Percentiles rank a stretch among this genome's conserved stretches.
These are phyloP conservation scores for Apiospora koreana DNA, from an alignment of 2,329 filamentous ascomycete species.

Conservation along the genomic window DNA sequence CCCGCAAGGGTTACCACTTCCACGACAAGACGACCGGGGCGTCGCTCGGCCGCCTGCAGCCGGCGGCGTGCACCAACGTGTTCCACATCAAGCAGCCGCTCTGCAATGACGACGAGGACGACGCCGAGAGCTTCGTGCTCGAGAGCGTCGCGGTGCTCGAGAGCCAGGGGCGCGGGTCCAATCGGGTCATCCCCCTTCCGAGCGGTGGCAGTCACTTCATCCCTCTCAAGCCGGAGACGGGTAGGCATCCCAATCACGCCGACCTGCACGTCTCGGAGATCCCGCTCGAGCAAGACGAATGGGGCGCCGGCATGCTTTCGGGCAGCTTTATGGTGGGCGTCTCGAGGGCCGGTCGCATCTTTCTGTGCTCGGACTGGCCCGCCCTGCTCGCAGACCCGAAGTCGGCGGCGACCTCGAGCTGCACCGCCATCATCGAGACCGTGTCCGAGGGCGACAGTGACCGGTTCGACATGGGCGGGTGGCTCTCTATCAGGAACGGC, in stretches of 20 bases:
- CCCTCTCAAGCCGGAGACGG: constrained; percentile 28
- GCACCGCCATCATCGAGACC: constrained; percentile 41
- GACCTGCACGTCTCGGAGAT: constrained; percentile 22
- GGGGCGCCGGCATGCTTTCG: constrained; percentile 46
- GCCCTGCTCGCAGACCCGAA: constrained; percentile 31
- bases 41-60: constrained; percentile 39
- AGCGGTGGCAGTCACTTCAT: constrained; percentile 22
- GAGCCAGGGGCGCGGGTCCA: not conserved
- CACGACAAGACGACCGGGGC: constrained; percentile 40
- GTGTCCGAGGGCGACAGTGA: constrained; percentile 34
- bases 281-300: constrained; percentile 41
- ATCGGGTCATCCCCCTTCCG: constrained; percentile 16
- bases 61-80: not conserved
- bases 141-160: not conserved
- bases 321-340: constrained; percentile 44
- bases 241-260: constrained; percentile 13
- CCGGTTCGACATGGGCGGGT: constrained; percentile 46
- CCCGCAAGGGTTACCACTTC: constrained; percentile 41
- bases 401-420: constrained; percentile 28
- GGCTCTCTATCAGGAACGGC: constrained; percentile 43
- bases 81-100: not conserved
- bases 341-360: constrained; percentile 41
- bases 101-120: not conserved
- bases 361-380: constrained; percentile 46
- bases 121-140: constrained; percentile 21